phyloP scores from a whole-genome alignment of 2,329 filamentous ascomycete genomes.

The Didymella sp. region DNA sequence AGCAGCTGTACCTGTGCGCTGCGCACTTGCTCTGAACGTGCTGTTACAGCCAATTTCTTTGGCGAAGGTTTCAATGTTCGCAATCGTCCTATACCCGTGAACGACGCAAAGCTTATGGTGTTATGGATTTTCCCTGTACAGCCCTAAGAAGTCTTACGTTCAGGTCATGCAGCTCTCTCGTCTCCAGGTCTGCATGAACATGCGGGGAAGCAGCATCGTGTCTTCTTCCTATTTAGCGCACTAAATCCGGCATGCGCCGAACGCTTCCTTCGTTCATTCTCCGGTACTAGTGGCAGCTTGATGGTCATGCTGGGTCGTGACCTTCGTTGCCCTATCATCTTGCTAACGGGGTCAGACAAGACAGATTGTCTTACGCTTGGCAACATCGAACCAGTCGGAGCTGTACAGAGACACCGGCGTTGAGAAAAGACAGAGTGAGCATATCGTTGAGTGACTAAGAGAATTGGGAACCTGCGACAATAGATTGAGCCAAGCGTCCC shows the following conservation, averaged over 20 bases:
- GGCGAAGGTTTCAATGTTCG: too few relatives aligned
- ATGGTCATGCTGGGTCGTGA: background rate
- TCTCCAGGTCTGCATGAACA: background rate
- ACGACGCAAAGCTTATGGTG: too few relatives aligned
- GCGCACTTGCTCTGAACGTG: too few relatives aligned
- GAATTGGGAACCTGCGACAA: too few relatives aligned
- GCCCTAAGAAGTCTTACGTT: background rate
- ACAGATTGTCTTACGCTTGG: background rate
- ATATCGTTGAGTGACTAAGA: too few relatives aligned
- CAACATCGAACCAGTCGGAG: background rate
- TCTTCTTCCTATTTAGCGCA: background rate
- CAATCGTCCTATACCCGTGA: too few relatives aligned
- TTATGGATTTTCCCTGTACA: too few relatives aligned
- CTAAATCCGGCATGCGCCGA: background rate
- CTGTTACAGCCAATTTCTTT: too few relatives aligned
- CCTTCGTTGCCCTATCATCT: background rate
- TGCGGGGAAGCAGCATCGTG: background rate
- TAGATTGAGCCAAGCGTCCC: too few relatives aligned
- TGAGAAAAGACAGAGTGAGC: background rate
- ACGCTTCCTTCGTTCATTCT: background rate
- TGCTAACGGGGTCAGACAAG: background rate
- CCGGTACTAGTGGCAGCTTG: background rate
- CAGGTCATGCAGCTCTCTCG: background rate
- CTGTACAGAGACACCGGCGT: background rate
- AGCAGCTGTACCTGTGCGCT: too few relatives aligned